These are phyloP conservation scores for Apophysomyces sp. DNA, from an alignment of 371 early-diverging fungal genomes.

Conservation along the genomic window DNA sequence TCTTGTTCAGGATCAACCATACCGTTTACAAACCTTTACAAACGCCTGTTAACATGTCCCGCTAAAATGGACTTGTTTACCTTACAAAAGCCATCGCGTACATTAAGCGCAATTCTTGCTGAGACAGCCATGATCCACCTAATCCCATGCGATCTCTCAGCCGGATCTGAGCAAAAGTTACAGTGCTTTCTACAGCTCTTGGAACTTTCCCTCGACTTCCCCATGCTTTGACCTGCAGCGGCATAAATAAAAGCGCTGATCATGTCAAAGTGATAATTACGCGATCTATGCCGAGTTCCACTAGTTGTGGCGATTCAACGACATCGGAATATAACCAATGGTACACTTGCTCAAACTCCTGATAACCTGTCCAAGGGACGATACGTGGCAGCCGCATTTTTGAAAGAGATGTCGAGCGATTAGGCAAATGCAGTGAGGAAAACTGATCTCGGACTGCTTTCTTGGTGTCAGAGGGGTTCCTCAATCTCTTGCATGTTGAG, in stretches of 20 bases:
- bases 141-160: constrained; percentile 45
- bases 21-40: constrained; percentile 63
- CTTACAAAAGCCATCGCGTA: constrained; percentile 60
- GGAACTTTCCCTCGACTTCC: constrained; percentile 58
- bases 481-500: too few species aligned
- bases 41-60: not conserved
- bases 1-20: constrained; percentile 63
- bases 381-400: constrained; percentile 30
- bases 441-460: constrained; percentile 5
- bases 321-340: constrained; percentile 43
- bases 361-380: constrained; percentile 49
- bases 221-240: constrained; percentile 63
- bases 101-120: constrained; percentile 56
- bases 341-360: constrained; percentile 47
- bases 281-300: constrained; percentile 34
- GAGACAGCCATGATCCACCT: constrained; percentile 29
- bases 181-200: constrained; percentile 58
- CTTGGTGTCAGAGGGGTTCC: too few species aligned
- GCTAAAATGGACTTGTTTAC: constrained; percentile 7
- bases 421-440: not conserved
- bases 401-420: constrained; percentile 2
- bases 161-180: constrained; percentile 51
- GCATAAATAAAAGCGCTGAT: not conserved
- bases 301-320: constrained; percentile 15
- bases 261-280: constrained; percentile 12